Evolutionary conservation across 352 stramenopile species (phyloP), one percentile per base, ranked within the genome.

Genomic region (Globisporangium irregulare): DNA sequence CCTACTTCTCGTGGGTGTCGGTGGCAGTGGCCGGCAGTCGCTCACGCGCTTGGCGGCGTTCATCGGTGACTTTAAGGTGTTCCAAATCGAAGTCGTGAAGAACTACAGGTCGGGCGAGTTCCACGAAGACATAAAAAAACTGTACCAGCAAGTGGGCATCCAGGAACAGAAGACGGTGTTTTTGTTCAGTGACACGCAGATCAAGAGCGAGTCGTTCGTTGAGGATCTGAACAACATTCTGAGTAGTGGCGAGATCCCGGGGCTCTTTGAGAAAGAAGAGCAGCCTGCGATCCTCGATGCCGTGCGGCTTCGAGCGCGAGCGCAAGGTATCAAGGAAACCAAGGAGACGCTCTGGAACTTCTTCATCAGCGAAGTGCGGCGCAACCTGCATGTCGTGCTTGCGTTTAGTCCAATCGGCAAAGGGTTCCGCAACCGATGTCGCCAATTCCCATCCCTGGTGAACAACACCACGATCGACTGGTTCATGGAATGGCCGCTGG

Each of bases 381-480:
- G 80, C 32, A 98, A 98, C 61, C 67, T 98, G 8, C 94, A 98
- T 62, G 77, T 98, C 18, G 90, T 98, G n/a, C 72, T 98, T 3
- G 89, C 90, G 8, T 97, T 98, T 60, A 97, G 86, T 68, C 94
- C 94, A 0, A 97, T 98, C 54, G 94, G 94, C 9, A 91, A 97
- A 73, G 74, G 80, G 14, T 94, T 95, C 67, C 82, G 86, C 50
- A 89, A 93, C 57, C 81, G 89, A 14, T 82, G 94, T 20, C 88
- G 92, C 25, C 87, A 97, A 68, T 98, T 97, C 71, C 94, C 94
- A 38, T 95, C 89, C n/a, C 78, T 98, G 18, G 91, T 98, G 2
- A 98, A 97, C 68, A 97, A 92, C 72, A 98, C 90, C 0, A 98
- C 91, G 8, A 98, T 98, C 64, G 92, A 98, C 66, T 97, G 91